Conservation (phyloP, 2,329 filamentous ascomycete genomes). For the Nannizzia gypsea region DNA sequence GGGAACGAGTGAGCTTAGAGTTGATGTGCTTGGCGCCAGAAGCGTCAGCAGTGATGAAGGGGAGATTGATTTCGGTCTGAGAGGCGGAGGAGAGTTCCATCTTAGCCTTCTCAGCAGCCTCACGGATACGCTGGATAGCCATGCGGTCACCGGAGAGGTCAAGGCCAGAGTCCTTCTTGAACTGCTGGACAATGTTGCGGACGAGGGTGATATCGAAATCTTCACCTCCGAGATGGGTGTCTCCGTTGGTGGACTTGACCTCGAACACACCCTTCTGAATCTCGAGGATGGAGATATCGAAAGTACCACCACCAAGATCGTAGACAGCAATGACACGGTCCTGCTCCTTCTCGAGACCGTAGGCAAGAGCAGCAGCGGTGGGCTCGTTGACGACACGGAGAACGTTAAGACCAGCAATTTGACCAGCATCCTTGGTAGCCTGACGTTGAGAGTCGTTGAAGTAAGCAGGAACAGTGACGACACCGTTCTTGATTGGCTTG, state of each 20-base stretch:
- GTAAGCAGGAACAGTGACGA: conserved; percentile 94
- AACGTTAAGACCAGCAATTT: conserved; percentile 91
- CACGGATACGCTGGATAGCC: conserved; percentile 98
- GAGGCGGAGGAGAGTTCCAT: conserved; percentile 92
- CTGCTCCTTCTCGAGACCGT: conserved; percentile 88
- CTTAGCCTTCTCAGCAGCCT: conserved; percentile 98
- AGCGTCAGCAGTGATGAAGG: conserved; percentile 94
- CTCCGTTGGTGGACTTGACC: conserved; percentile 98
- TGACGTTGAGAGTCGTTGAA: conserved; percentile 98
- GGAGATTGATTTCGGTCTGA: conserved; percentile 95
- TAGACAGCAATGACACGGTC: conserved; percentile 89
- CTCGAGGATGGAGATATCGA: conserved; percentile 96
- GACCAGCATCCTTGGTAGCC: conserved; percentile 94
- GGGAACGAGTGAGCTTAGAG: conserved; percentile 78
- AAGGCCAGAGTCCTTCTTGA: conserved; percentile 90
- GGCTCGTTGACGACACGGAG: conserved; percentile 97
- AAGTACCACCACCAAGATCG: conserved; percentile 96
- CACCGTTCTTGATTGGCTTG: conserved; percentile 86
- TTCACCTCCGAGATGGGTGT: conserved; percentile 95
- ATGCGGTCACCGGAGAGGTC: conserved; percentile 88
- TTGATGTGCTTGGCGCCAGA: conserved; percentile 98
- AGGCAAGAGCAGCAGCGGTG: conserved; percentile 87
- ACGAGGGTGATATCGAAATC: conserved; percentile 95
- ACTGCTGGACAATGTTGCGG: conserved; percentile 83
- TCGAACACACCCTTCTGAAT: conserved; percentile 98